Evolutionary conservation across 1,284 basidiomycete species (phyloP).

Genomic region (Puccinia triticina): DNA sequence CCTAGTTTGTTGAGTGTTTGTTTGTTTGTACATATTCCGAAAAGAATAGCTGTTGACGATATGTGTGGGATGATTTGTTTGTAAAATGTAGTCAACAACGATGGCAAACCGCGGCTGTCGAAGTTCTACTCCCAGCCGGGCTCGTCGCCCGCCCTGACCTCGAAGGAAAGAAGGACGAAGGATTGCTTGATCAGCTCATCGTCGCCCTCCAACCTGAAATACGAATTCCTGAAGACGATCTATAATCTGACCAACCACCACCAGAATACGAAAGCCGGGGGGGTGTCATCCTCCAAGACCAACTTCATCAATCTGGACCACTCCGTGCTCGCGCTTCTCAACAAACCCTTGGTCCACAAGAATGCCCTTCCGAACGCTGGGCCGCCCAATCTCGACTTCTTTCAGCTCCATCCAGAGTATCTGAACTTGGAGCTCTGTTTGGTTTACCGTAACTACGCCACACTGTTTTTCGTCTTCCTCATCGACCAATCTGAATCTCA

Average conservation of each 20-base stretch:
- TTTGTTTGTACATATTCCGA: no score
- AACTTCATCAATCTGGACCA: slow-evolving; percentile 27
- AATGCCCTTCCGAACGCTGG: background rate
- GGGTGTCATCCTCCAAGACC: slow-evolving; percentile 69
- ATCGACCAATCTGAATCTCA: slow-evolving; percentile 94
- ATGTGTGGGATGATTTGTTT: background rate
- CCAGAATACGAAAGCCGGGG: slow-evolving; percentile 72
- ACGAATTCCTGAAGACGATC: slow-evolving; percentile 59
- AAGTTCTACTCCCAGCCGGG: slow-evolving; percentile 75
- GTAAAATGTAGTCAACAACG: slow-evolving; percentile 73
- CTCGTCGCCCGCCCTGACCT: background rate
- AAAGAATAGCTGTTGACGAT: background rate
- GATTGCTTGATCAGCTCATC: background rate
- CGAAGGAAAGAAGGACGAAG: background rate
- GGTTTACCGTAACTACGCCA: slow-evolving; percentile 74
- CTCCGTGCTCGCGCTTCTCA: background rate
- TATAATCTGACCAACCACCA: background rate
- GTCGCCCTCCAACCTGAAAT: slow-evolving; percentile 66
- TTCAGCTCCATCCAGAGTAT: background rate
- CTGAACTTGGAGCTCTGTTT: slow-evolving; percentile 60
- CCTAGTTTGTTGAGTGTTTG: slow-evolving; percentile 32
- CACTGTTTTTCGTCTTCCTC: slow-evolving; percentile 94
- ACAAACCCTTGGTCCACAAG: slow-evolving; percentile 44
- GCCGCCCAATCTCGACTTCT: slow-evolving; percentile 2
- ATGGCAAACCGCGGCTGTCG: slow-evolving; percentile 84